Evolutionary conservation across 139 green algal species (phyloP), one percentile per base, ranked within the genome.

Genomic region (Auxenochlorella protothecoides): DNA sequence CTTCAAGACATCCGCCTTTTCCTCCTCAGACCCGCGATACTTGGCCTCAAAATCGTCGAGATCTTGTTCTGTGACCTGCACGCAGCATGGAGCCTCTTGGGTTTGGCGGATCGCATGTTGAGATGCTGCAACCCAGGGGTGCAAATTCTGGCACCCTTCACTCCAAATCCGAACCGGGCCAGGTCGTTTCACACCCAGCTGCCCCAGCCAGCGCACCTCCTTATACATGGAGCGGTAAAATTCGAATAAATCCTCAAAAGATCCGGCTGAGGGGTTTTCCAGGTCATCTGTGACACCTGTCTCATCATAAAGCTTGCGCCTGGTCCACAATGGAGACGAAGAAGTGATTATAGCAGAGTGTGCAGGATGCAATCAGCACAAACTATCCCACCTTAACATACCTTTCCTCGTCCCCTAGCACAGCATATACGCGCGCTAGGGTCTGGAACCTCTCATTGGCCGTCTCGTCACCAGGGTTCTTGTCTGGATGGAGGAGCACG

Each of bases 401-500:
- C 27, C 27, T 44, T 44, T 44, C 27, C 27, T 44, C 27, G 27
- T 44, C 27, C 27, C 27, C 27, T 44, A 44, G 27, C 27, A 44
- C 27, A 44, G 27, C 27, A 44, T 44, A 44, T 44, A 44, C 27
- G 27, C 27, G 27, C 27, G 27, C 92, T 75, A 98, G 78, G 0
- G 82, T 83, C 75, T 97, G 93, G 74, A 98, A 98, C 4, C 72
- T 65, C 10, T 66, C 68, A 54, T 88, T 91, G 0, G 76, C 76
- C 1, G 83, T 82, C 0, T 88, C 84, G 53, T 96, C 81, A 15
- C 74, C 80, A 7, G 83, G 83, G 73, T 97, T 96, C 74, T 96
- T 96, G 76, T 98, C 93, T 3, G 93, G 93, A 59, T 98, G 93
- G 65, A 96, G 78, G 57, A 83, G 79, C 68, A 98, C 74, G 6